Conservation (phyloP, 495 filamentous ascomycete species). For the Xylaria palmicola region DNA sequence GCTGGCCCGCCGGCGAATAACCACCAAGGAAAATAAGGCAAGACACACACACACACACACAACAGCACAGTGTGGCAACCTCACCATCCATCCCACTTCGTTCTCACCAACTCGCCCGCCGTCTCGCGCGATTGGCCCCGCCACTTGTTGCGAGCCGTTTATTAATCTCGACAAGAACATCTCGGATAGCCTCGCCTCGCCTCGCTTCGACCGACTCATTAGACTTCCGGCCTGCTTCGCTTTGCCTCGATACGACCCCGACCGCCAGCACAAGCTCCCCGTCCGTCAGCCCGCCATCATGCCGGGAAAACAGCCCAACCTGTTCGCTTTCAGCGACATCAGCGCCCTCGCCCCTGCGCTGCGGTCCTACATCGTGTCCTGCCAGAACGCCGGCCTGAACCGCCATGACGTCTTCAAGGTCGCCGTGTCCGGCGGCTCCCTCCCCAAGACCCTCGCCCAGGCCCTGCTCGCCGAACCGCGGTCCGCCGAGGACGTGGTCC, state of each 20-base stretch:
- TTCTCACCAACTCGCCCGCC: not conserved
- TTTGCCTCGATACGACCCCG: not conserved
- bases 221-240: slow-evolving; percentile 2
- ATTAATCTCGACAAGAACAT: slow-evolving; percentile 1
- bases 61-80: not conserved
- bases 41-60: too few species aligned
- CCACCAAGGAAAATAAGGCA: too few species aligned
- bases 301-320: slow-evolving; percentile 70
- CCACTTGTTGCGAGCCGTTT: not conserved
- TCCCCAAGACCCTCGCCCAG: slow-evolving; percentile 78
- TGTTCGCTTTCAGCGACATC: slow-evolving; percentile 73
- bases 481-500: slow-evolving; percentile 58
- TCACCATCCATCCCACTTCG: not conserved
- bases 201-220: slow-evolving; percentile 5
- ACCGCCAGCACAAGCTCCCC: slow-evolving; percentile 1
- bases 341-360: slow-evolving; percentile 71
- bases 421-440: slow-evolving; percentile 90
- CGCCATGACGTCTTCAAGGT: slow-evolving; percentile 86
- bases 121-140: too few species aligned
- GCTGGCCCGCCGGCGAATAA: too few species aligned
- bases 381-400: slow-evolving; percentile 72
- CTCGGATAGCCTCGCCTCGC: not conserved
- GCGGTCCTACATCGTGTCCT: slow-evolving; percentile 74
- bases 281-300: slow-evolving; percentile 42
- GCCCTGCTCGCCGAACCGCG: slow-evolving; percentile 67